Conservation (phyloP, 2,329 filamentous ascomycete species). For the Leptoxyphium fumago region DNA sequence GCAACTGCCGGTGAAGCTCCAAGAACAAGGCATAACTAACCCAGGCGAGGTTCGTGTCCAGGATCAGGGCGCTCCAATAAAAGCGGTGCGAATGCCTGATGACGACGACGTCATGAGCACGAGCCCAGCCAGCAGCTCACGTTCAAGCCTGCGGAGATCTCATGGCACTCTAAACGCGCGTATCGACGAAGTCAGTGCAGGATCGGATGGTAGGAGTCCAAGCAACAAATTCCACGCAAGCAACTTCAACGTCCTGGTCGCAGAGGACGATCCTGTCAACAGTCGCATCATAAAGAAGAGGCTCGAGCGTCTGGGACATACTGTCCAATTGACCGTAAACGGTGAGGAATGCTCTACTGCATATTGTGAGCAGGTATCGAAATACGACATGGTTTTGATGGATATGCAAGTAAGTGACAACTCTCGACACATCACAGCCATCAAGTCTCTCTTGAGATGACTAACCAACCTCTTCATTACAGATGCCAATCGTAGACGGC, state of each 20-base stretch:
- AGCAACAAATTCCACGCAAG: not conserved
- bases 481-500: slow-evolving; percentile 91
- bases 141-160: not conserved
- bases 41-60: slow-evolving; percentile 26
- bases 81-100: slow-evolving; percentile 33
- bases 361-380: slow-evolving; percentile 46
- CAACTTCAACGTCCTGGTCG: slow-evolving; percentile 54
- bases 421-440: not conserved
- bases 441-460: not conserved
- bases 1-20: no score
- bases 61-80: slow-evolving; percentile 28
- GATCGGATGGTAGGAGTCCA: not conserved
- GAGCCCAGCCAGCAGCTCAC: not conserved
- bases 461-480: not conserved
- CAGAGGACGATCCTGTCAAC: slow-evolving; percentile 81
- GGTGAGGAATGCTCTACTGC: slow-evolving; percentile 68
- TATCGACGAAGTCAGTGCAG: not conserved
- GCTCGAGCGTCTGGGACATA: slow-evolving; percentile 60
- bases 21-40: not conserved
- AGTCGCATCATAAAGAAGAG: slow-evolving; percentile 68
- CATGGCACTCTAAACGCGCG: not conserved
- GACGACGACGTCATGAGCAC: slow-evolving; percentile 12
- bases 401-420: slow-evolving; percentile 64
- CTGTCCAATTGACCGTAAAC: slow-evolving; percentile 59
- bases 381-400: slow-evolving; percentile 74